phyloP scores from a whole-genome alignment of 305 asterid genomes.

The Fraxinus albicans region DNA sequence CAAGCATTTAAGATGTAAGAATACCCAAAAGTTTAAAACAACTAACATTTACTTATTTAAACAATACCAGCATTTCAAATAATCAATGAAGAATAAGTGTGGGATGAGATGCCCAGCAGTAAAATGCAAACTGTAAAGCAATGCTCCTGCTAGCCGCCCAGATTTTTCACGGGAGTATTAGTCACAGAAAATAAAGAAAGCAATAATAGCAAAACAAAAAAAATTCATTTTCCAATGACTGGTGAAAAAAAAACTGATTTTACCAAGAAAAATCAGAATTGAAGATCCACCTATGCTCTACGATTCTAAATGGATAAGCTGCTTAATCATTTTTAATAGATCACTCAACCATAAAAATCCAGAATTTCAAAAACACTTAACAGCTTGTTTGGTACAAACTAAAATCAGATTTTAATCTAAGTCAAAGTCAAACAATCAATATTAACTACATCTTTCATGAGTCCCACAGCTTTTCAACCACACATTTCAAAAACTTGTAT shows the following conservation, averaged over 20 bases:
- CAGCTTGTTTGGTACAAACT: too few relatives aligned
- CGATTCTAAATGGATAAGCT: neutral
- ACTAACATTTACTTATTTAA: neutral
- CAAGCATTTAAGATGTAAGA: constrained; percentile 1
- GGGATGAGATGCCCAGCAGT: neutral
- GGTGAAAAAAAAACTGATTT: neutral
- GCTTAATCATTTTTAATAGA: neutral
- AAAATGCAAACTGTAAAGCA: neutral
- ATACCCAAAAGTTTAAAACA: neutral
- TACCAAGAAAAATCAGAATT: neutral
- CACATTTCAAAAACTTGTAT: too few relatives aligned
- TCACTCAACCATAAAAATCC: neutral
- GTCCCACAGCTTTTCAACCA: too few relatives aligned
- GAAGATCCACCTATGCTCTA: neutral
- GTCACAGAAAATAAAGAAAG: neutral
- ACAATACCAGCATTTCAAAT: neutral
- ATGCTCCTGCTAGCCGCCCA: neutral
- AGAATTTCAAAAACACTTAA: neutral
- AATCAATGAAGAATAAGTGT: neutral
- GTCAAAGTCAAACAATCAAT: too few relatives aligned
- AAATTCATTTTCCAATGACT: neutral
- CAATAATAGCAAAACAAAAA: neutral
- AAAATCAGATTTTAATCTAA: too few relatives aligned
- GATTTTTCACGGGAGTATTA: neutral
- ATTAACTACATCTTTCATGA: too few relatives aligned